Percentiles rank a stretch among this genome's conserved stretches.
Conservation (phyloP, 2,329 filamentous ascomycete genomes). For the Fusarium pilosicola region DNA sequence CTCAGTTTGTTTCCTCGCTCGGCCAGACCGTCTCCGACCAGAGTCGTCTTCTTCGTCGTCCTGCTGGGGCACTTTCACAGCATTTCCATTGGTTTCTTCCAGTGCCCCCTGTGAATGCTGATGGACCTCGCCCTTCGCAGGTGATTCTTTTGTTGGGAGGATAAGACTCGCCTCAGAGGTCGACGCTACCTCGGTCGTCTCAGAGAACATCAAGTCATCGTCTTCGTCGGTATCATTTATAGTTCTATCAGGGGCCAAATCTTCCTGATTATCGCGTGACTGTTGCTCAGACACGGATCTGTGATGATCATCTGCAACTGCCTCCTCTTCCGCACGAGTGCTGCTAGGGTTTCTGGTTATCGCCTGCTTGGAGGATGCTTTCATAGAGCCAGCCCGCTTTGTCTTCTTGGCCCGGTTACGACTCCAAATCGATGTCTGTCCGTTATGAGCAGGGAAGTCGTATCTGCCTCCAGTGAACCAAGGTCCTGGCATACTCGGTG, state of each 20-base stretch:
- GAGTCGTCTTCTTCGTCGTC: slow-evolving; percentile 11
- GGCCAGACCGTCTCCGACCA: slow-evolving; percentile 41
- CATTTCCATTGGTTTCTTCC: background rate
- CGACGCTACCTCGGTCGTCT: background rate
- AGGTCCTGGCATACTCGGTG: slow-evolving; percentile 15
- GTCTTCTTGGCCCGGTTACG: slow-evolving; percentile 26
- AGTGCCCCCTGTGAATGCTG: background rate
- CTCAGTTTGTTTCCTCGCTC: slow-evolving; percentile 44
- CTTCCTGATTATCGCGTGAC: background rate
- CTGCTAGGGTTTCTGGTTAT: background rate
- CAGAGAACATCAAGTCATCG: slow-evolving; percentile 38
- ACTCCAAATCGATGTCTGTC: slow-evolving; percentile 50
- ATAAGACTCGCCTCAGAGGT: background rate
- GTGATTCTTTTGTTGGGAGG: background rate
- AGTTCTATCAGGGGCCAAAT: background rate
- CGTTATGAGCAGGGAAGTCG: slow-evolving; percentile 46
- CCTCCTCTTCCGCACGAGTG: background rate
- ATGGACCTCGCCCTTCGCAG: background rate
- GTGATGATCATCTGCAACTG: background rate
- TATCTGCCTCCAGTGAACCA: slow-evolving; percentile 43
- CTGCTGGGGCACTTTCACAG: background rate
- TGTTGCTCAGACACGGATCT: background rate
- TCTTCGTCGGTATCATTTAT: slow-evolving; percentile 37
- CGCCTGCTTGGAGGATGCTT: slow-evolving; percentile 9
- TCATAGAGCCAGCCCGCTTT: slow-evolving; percentile 37